A percentile compares a stretch with the other conserved stretches of the same genome.
These are phyloP conservation scores for Pleurotus djamor DNA, from an alignment of 768 basidiomycete species.

Conservation along the genomic window DNA sequence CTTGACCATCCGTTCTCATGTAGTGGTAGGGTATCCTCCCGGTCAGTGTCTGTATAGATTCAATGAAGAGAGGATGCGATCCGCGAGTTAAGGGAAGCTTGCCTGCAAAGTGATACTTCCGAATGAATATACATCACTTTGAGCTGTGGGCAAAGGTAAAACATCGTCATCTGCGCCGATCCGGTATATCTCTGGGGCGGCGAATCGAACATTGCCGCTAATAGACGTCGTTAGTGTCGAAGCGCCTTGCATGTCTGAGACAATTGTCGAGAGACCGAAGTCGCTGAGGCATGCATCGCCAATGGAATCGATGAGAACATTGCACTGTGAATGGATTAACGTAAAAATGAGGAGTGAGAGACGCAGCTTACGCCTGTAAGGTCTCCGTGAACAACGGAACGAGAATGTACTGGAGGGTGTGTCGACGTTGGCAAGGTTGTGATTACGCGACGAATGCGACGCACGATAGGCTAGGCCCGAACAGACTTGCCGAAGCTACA, in stretches of 20 bases:
- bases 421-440: background rate
- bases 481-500: background rate
- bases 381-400: background rate
- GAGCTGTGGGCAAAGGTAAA: background rate
- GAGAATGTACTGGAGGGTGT: background rate
- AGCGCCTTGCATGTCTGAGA: background rate
- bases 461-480: background rate
- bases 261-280: conserved; percentile 4
- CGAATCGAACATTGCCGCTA: conserved; percentile 1
- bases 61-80: background rate
- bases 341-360: too few species aligned
- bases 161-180: background rate
- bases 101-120: conserved; percentile 2
- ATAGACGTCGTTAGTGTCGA: background rate
- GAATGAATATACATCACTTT: conserved; percentile 2
- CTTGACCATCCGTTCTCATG: conserved; percentile 3
- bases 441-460: background rate
- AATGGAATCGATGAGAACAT: background rate
- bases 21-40: conserved; percentile 5
- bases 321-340: background rate
- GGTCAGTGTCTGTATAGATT: background rate
- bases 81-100: background rate
- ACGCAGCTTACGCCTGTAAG: background rate
- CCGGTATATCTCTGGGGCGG: conserved; percentile 2
- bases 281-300: conserved; percentile 4